These are phyloP conservation scores for Vanilla planifolia DNA, from an alignment of 106 monocot genomes.

Conservation along the genomic window DNA sequence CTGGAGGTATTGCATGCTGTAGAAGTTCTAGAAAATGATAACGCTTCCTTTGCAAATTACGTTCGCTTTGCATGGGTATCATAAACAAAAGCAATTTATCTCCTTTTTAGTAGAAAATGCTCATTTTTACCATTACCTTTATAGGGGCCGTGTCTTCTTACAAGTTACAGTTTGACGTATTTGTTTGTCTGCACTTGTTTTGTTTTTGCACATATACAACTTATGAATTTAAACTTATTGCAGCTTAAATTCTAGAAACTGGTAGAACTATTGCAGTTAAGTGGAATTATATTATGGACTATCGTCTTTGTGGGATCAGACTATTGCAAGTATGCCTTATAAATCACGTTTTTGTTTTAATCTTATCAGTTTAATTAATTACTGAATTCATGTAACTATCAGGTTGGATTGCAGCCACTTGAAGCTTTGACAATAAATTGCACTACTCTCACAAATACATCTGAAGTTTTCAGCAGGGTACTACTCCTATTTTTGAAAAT, in stretches of 20 bases:
- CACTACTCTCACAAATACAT: slow-evolving; percentile 54
- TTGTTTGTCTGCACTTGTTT: too few relatives aligned
- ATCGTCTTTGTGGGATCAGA: not conserved
- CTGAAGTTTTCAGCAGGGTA: slow-evolving; percentile 86
- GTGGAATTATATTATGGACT: not conserved
- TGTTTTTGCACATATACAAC: too few relatives aligned
- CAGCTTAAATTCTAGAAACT: not conserved
- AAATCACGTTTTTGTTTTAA: not conserved
- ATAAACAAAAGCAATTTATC: too few relatives aligned
- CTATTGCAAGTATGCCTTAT: not conserved
- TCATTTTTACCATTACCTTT: too few relatives aligned
- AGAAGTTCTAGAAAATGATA: too few relatives aligned
- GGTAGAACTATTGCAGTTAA: not conserved
- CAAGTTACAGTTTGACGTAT: too few relatives aligned
- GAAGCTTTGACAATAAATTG: slow-evolving; percentile 62
- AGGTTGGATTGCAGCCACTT: slow-evolving; percentile 56
- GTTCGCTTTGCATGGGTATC: too few relatives aligned
- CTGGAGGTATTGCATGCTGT: too few relatives aligned
- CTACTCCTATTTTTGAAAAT: not conserved
- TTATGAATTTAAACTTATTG: too few relatives aligned
- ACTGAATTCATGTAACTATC: slow-evolving; percentile 8
- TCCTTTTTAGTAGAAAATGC: too few relatives aligned
- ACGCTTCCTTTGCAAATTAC: too few relatives aligned
- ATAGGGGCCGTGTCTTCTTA: too few relatives aligned
- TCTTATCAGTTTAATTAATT: slow-evolving; percentile 7